Evolutionary conservation across 2,329 filamentous ascomycete species (phyloP).

Genomic region (Apiospora phragmitis): DNA sequence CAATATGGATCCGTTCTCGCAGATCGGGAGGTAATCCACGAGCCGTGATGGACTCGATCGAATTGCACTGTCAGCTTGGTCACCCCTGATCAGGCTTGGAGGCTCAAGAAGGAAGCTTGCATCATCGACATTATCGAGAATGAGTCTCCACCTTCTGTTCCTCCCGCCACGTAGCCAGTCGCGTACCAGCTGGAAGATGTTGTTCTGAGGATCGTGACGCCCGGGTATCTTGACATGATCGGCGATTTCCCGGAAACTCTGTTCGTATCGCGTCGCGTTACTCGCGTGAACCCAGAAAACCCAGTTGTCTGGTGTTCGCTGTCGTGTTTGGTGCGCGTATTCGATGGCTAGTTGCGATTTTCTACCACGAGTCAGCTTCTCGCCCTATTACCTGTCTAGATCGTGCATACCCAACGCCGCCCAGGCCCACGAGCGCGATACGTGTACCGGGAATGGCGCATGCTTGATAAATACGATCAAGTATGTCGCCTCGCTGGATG

Average conservation of each 20-base stretch:
- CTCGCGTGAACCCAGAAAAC: conserved; percentile 37
- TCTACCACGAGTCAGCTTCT: not conserved
- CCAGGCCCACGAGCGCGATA: conserved; percentile 9
- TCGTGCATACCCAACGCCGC: not conserved
- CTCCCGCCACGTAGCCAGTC: conserved; percentile 32
- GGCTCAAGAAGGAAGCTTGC: not conserved
- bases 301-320: conserved; percentile 15
- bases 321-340: conserved; percentile 16
- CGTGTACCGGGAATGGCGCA: not conserved
- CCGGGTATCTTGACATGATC: conserved; percentile 27
- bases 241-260: conserved; percentile 35
- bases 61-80: not conserved
- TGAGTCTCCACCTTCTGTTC: conserved; percentile 34
- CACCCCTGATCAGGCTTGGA: not conserved
- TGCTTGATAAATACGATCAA: not conserved
- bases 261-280: conserved; percentile 10
- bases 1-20: conserved; percentile 27
- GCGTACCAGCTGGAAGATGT: conserved; percentile 28
- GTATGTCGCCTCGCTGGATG: not conserved
- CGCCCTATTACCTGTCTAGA: not conserved
- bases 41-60: not conserved
- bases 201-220: conserved; percentile 23
- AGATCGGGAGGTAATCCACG: not conserved
- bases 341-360: conserved; percentile 17
- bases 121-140: conserved; percentile 40